Conservation (phyloP, 2,329 filamentous ascomycete genomes). For the Ceratocystiopsis sp. region DNA sequence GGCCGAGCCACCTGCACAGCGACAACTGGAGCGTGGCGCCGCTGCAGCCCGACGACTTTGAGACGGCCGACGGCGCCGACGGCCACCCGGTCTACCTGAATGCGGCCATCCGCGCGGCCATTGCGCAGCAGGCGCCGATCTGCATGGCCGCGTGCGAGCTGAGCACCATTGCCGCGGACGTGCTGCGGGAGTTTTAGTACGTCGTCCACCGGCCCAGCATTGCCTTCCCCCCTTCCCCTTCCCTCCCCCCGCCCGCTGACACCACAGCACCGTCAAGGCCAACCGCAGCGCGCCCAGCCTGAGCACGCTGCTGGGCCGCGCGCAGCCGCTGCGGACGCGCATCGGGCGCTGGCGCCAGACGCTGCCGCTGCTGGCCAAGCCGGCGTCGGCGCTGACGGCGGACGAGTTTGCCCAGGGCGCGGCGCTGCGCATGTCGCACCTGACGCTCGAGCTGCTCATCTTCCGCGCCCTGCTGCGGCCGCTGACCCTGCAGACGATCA, state of each 20-base stretch:
- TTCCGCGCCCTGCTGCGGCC: slow-evolving; percentile 13
- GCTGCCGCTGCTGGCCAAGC: slow-evolving; percentile 11
- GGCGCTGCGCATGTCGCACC: slow-evolving; percentile 11
- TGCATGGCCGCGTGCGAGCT: slow-evolving; percentile 11
- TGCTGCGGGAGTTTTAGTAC: slow-evolving; percentile 13
- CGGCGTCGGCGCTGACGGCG: slow-evolving; percentile 9
- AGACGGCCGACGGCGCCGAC: slow-evolving; percentile 1
- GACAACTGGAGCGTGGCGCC: slow-evolving; percentile 11
- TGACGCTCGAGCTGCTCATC: slow-evolving; percentile 13
- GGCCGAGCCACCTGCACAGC: slow-evolving; percentile 11
- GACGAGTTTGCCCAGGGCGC: slow-evolving; percentile 12
- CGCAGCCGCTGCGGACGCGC: slow-evolving; percentile 11
- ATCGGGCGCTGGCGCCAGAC: slow-evolving; percentile 14
- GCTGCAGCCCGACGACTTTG: slow-evolving; percentile 9
- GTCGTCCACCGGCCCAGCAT: background rate
- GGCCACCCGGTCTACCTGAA: background rate
- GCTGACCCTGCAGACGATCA: slow-evolving; percentile 5
- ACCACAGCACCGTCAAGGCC: slow-evolving; percentile 5
- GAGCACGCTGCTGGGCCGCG: slow-evolving; percentile 8
- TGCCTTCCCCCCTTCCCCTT: background rate
- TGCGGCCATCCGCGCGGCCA: background rate
- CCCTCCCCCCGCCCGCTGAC: background rate
- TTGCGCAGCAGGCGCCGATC: slow-evolving; percentile 7
- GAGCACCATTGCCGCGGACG: slow-evolving; percentile 10
- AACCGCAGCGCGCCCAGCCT: slow-evolving; percentile 3